Percentiles rank a stretch among this genome's conserved stretches.
Conservation (phyloP, 305 asterid genomes). For the Solanum hybrid region DNA sequence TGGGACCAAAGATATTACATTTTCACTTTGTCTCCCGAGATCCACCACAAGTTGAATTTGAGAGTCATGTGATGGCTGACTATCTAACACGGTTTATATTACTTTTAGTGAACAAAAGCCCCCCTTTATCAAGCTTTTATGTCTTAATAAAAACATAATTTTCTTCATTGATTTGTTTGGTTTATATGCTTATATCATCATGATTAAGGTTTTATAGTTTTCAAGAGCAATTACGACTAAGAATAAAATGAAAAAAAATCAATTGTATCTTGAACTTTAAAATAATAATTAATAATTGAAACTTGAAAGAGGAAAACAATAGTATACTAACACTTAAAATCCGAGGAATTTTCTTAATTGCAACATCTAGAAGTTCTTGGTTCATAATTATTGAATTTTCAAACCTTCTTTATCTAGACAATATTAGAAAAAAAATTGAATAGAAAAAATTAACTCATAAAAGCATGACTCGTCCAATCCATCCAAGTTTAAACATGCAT, state of each 20-base stretch:
- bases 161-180: not conserved
- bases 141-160: not conserved
- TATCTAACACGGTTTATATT: not conserved
- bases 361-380: not conserved
- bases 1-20: not conserved
- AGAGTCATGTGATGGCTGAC: not conserved
- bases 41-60: not conserved
- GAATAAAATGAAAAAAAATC: not conserved
- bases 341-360: not conserved
- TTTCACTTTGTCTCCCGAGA: not conserved
- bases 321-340: not conserved
- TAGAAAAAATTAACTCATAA: not conserved
- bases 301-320: not conserved
- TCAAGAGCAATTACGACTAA: not conserved
- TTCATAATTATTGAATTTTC: not conserved
- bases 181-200: not conserved
- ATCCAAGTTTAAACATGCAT: not conserved
- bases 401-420: not conserved
- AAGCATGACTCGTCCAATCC: not conserved
- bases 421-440: not conserved
- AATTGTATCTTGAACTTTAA: not conserved
- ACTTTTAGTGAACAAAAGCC: not conserved
- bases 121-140: not conserved
- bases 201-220: not conserved
- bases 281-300: not conserved